Evolutionary conservation across 345 rosid species (phyloP).

Genomic region (Citrus unshiu): DNA sequence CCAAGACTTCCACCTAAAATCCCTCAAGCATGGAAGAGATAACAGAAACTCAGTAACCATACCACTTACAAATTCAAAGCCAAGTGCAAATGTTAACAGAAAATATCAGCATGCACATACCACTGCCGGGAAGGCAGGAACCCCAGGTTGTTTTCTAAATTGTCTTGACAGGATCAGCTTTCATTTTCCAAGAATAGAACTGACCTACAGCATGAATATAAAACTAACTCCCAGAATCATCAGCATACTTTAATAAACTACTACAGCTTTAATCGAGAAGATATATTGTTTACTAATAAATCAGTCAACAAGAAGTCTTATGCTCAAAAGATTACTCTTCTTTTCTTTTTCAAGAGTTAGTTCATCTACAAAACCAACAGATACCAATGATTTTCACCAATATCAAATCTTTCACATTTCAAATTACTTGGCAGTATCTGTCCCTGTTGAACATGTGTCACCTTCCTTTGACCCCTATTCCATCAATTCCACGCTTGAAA

Average conservation of each 20-base stretch:
- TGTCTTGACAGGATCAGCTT: background rate
- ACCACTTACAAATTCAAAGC: background rate
- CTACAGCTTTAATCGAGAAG: background rate
- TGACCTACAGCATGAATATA: background rate
- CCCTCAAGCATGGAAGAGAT: background rate
- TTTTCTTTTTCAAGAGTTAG: background rate
- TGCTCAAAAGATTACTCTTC: background rate
- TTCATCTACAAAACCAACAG: background rate
- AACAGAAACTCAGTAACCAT: background rate
- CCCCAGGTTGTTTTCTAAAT: background rate
- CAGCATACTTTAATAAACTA: background rate
- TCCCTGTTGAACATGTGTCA: background rate
- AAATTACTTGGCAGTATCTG: background rate
- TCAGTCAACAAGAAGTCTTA: background rate
- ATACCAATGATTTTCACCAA: background rate
- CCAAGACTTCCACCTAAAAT: background rate
- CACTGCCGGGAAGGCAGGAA: background rate
- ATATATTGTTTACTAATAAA: background rate
- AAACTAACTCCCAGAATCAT: background rate
- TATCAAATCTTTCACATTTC: slow-evolving; percentile 2
- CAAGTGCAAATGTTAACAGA: background rate
- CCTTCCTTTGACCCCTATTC: background rate
- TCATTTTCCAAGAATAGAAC: background rate
- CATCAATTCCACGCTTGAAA: background rate
- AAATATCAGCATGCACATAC: background rate